These are phyloP conservation scores for Mortierella claussenii DNA, from an alignment of 192 early-diverging fungal species.

Conservation along the genomic window DNA sequence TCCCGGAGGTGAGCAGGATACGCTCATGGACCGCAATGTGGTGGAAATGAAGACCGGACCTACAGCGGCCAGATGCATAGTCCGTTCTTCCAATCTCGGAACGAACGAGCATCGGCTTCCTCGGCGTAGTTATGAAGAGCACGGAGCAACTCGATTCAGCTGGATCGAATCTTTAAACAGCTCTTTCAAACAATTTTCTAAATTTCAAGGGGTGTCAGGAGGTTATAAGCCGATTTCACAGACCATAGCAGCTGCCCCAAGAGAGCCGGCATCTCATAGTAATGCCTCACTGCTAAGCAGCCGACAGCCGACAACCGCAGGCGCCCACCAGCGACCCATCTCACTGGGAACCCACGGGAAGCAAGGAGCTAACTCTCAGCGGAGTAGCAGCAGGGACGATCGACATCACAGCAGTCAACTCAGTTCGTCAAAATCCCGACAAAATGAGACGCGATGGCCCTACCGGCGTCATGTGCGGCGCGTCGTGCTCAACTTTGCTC, in stretches of 20 bases:
- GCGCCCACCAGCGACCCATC: not conserved
- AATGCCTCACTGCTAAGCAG: not conserved
- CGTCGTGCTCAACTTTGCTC: conserved; percentile 39
- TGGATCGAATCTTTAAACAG: conserved; percentile 26
- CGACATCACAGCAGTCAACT: not conserved
- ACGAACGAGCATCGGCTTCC: not conserved
- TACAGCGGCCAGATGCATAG: not conserved
- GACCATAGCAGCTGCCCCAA: not conserved
- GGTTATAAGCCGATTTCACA: conserved; percentile 8
- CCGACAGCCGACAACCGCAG: not conserved
- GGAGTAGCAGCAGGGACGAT: not conserved
- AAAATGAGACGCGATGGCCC: conserved; percentile 14
- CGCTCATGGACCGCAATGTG: not conserved
- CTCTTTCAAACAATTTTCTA: conserved; percentile 20
- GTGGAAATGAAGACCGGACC: not conserved
- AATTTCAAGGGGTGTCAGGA: conserved; percentile 13
- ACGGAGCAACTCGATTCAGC: not conserved
- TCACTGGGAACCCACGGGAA: not conserved
- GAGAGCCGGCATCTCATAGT: not conserved
- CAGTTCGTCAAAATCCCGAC: not conserved
- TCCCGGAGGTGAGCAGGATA: not conserved
- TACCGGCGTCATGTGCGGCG: conserved; percentile 30
- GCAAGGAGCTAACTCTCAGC: not conserved
- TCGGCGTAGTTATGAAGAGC: not conserved
- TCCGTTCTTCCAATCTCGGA: not conserved